phyloP scores from a whole-genome alignment of 2,329 filamentous ascomycete genomes.

The Pezicula radicicola region DNA sequence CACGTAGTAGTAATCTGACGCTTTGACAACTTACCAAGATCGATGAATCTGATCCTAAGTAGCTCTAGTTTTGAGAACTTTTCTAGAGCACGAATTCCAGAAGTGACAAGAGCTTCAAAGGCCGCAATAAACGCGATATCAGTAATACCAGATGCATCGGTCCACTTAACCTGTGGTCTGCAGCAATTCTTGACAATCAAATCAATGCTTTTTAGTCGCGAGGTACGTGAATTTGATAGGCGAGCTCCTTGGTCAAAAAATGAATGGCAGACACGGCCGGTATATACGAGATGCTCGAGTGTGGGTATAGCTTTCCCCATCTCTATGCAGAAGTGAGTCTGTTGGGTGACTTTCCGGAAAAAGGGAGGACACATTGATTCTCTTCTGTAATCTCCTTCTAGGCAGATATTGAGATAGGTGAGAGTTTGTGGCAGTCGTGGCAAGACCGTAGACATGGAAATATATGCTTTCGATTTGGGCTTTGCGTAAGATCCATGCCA shows the following conservation, averaged over 20 bases:
- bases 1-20: background rate
- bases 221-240: conserved; percentile 43
- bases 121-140: conserved; percentile 70
- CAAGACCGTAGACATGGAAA: conserved; percentile 64
- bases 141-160: conserved; percentile 68
- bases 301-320: conserved; percentile 58
- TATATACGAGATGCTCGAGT: conserved; percentile 68
- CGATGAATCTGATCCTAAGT: conserved; percentile 71
- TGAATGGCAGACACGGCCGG: conserved; percentile 66
- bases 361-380: conserved; percentile 59
- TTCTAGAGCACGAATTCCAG: conserved; percentile 58
- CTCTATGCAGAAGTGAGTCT: conserved; percentile 62
- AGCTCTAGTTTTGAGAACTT: conserved; percentile 57
- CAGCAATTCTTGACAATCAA: conserved; percentile 75
- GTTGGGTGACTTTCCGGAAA: conserved; percentile 53
- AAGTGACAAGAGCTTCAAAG: conserved; percentile 66
- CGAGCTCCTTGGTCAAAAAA: conserved; percentile 61
- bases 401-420: conserved; percentile 61
- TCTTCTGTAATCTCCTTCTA: conserved; percentile 70
- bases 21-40: conserved; percentile 50
- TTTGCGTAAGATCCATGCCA: conserved; percentile 58
- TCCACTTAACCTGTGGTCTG: conserved; percentile 45
- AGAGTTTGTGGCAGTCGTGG: conserved; percentile 54
- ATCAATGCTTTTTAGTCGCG: conserved; percentile 60
- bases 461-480: conserved; percentile 71